phyloP scores from a whole-genome alignment of 805 yeast genomes.

The Teunomyces tritomae region DNA sequence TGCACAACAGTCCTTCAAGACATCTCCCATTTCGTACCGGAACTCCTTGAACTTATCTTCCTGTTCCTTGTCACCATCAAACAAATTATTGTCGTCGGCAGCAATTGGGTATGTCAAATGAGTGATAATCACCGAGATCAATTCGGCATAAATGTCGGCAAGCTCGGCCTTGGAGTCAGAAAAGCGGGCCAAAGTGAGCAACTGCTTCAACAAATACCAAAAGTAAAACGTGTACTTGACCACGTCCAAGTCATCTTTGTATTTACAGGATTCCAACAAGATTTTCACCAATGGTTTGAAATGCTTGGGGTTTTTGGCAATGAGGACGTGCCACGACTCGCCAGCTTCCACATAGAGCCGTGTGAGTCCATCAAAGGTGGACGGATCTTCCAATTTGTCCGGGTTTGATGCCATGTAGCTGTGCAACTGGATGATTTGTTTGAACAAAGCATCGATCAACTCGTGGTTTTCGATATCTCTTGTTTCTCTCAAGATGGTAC shows the following conservation, averaged over 20 bases:
- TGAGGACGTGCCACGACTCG: constrained; percentile 89
- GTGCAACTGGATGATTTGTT: constrained; percentile 63
- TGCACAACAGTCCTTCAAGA: constrained; percentile 91
- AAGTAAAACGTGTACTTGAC: constrained; percentile 89
- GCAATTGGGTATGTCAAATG: constrained; percentile 73
- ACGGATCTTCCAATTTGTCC: constrained; percentile 56
- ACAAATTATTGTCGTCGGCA: constrained; percentile 37
- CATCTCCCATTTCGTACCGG: constrained; percentile 96
- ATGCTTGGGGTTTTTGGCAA: constrained; percentile 67
- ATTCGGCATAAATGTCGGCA: constrained; percentile 52
- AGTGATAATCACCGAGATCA: constrained; percentile 58
- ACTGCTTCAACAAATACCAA: constrained; percentile 81
- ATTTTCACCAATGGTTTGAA: constrained; percentile 75
- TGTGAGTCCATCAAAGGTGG: constrained; percentile 65
- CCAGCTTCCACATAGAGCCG: constrained; percentile 88
- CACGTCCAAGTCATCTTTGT: constrained; percentile 81
- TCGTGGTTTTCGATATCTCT: constrained; percentile 66
- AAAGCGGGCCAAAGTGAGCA: constrained; percentile 60
- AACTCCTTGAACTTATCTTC: constrained; percentile 93
- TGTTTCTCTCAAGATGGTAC: constrained; percentile 78
- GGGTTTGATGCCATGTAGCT: constrained; percentile 38
- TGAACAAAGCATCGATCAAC: constrained; percentile 63
- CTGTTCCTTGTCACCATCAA: constrained; percentile 67
- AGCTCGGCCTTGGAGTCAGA: constrained; percentile 50
- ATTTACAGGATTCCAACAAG: constrained; percentile 65